Evolutionary conservation across 1,284 basidiomycete species (phyloP), one percentile per base, ranked within the genome.

Genomic region (Moesziomyces antarcticus): DNA sequence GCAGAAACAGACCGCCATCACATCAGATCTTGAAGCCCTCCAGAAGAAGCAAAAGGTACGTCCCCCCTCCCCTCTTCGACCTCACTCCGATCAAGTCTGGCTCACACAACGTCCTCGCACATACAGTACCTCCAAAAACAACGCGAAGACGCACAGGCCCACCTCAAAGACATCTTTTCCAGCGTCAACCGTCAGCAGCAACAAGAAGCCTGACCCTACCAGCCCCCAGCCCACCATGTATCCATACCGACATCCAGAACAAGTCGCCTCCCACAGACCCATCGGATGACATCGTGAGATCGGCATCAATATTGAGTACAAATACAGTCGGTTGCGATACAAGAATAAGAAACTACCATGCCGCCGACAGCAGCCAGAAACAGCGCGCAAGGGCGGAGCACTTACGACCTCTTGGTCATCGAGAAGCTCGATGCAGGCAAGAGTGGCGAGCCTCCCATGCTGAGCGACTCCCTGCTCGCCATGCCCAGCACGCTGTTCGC

Each of bases 161-260:
- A 73, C 20, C 61, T 73, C 51, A 73, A 69, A 56, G 71, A 73
- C 50, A 73, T 73, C 24, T 73, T 73, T 16, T 58, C 54, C 51
- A 65, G 61, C 51, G 71, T 73, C 40, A 64, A 60, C 27, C 61
- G 56, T 14, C 71, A 73, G 30, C 70, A 69, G 43, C 59, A 63
- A 40, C 56, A 57, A 45, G 54, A 55, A 40, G 37, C 37, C 16
- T 40, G 14, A 40, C 6, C 37, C 37, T 3, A 13, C 27, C 43
- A 6, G 46, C 47, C 16, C 54, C 11, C 48, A 11, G n/a, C 16
- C 5, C 20, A 18, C 37, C 37, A 16, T 40, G 37, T 40, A 40
- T 16, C 13, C 37, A 40, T 40, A 40, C 14, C 47, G 10, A 8
- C 41, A 18, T 25, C 47, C 37, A 33, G 51, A 33, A 45, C 21